phyloP scores from a whole-genome alignment of 2,329 filamentous ascomycete genomes.

The Aureobasidium sp. region DNA sequence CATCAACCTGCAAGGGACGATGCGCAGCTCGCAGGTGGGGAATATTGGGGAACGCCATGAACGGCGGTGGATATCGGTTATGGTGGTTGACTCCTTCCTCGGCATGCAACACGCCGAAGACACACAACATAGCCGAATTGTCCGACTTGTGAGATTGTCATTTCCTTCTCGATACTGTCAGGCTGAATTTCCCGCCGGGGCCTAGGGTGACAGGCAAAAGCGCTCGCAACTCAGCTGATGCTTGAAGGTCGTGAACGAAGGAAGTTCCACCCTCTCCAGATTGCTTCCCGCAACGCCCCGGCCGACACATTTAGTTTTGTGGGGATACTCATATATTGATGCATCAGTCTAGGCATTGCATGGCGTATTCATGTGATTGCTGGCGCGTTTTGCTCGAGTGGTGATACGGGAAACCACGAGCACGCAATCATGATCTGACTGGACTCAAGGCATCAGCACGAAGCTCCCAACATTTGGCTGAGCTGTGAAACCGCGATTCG shows the following conservation, averaged over 20 bases:
- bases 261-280: background rate
- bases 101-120: background rate
- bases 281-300: conserved; percentile 4
- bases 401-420: background rate
- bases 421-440: conserved; percentile 3
- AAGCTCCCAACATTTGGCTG: conserved; percentile 4
- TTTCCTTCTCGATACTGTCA: background rate
- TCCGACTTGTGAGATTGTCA: background rate
- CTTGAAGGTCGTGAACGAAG: background rate
- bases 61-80: background rate
- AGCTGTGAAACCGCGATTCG: background rate
- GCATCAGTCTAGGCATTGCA: background rate
- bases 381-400: background rate
- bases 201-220: background rate
- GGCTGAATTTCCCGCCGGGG: background rate
- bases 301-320: background rate
- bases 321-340: background rate
- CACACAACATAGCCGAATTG: background rate
- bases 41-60: conserved; percentile 3
- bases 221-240: background rate
- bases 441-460: background rate
- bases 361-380: background rate
- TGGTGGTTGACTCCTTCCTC: no score
- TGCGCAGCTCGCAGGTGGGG: background rate
- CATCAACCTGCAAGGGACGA: conserved; percentile 2